These are phyloP conservation scores for Aspergillus fischeri DNA, from an alignment of 2,329 filamentous ascomycete genomes.

Conservation along the genomic window DNA sequence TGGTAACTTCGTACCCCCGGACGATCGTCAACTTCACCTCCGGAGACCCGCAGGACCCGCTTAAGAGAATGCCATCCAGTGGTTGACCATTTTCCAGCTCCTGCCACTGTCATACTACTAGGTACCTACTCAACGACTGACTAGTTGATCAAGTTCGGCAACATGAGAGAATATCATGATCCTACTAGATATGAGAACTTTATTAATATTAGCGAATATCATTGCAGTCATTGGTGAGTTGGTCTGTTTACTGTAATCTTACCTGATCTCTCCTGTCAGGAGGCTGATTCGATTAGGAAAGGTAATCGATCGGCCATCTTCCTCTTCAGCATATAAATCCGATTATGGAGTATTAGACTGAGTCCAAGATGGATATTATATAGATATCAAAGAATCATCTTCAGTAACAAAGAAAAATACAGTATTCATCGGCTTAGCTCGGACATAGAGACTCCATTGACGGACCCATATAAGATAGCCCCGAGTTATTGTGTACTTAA, in stretches of 20 bases:
- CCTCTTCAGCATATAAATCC: too few species aligned
- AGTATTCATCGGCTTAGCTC: neutral
- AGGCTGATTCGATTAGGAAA: neutral
- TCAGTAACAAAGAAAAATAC: neutral
- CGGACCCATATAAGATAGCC: neutral
- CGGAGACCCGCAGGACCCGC: slow-evolving; percentile 9
- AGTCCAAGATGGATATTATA: neutral
- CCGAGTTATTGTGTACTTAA: neutral
- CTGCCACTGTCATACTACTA: neutral
- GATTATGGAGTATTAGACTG: neutral
- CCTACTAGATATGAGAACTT: neutral
- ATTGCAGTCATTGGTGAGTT: neutral
- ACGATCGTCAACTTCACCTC: slow-evolving; percentile 12
- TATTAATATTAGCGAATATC: neutral
- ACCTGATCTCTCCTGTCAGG: neutral
- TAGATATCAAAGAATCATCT: neutral
- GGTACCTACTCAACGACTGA: neutral
- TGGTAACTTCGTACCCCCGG: slow-evolving; percentile 7
- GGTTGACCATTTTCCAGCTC: neutral
- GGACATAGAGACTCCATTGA: neutral
- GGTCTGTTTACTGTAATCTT: neutral
- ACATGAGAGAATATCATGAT: neutral
- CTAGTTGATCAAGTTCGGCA: neutral
- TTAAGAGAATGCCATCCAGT: neutral
- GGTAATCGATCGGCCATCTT: neutral